These are phyloP conservation scores for Clathrospora elynae DNA, from an alignment of 2,329 filamentous ascomycete genomes.

Conservation along the genomic window DNA sequence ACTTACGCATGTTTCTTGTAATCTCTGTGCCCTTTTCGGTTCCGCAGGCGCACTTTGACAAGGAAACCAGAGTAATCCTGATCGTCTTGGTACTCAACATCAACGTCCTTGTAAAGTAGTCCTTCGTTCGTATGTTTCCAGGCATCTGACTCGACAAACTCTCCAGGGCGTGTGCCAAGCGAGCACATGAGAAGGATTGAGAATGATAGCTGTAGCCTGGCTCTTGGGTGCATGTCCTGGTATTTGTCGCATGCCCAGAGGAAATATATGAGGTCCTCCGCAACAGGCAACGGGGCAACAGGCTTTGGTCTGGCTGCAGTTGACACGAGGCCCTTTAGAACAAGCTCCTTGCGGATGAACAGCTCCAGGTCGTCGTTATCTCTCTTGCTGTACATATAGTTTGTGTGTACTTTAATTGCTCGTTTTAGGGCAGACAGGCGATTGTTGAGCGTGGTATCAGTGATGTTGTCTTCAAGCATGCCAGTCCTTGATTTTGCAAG, in stretches of 20 bases:
- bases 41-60: conserved; percentile 3
- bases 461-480: conserved; percentile 14
- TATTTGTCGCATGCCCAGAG: conserved; percentile 16
- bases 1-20: conserved; percentile 8
- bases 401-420: conserved; percentile 12
- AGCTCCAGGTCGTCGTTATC: conserved; percentile 8
- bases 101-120: conserved; percentile 5
- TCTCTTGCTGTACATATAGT: conserved; percentile 5
- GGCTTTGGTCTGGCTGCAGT: conserved; percentile 7
- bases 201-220: conserved; percentile 12
- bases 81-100: neutral
- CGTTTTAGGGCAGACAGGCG: conserved; percentile 13
- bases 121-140: conserved; percentile 10
- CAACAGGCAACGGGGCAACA: conserved; percentile 6
- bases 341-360: conserved; percentile 1
- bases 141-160: conserved; percentile 6
- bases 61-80: conserved; percentile 1
- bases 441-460: conserved; percentile 9
- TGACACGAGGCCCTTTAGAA: neutral
- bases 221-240: conserved; percentile 4
- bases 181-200: neutral
- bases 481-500: conserved; percentile 8
- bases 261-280: conserved; percentile 11
- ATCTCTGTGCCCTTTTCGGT: conserved; percentile 8
- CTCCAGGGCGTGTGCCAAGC: conserved; percentile 3